Conservation (phyloP, 495 filamentous ascomycete species). For the Tuber calosporum region DNA sequence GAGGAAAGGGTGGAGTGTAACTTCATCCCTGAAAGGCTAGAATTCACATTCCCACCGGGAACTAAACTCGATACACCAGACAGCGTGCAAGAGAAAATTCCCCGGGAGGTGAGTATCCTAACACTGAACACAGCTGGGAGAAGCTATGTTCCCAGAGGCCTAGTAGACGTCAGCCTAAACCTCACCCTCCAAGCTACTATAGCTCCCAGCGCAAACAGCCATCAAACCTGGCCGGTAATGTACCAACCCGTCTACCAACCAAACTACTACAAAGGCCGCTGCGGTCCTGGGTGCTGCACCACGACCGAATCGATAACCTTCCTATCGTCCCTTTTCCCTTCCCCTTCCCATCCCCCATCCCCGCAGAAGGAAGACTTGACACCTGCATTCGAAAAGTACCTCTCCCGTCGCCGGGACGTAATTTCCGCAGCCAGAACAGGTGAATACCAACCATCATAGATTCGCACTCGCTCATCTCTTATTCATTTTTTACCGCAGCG, state of each 20-base stretch:
- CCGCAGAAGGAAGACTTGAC: neutral
- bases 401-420: neutral
- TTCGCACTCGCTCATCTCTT: neutral
- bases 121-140: neutral
- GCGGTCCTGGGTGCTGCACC: slow-evolving; percentile 10
- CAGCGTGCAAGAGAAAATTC: neutral
- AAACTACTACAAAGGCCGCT: slow-evolving; percentile 7
- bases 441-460: neutral
- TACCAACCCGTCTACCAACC: slow-evolving; percentile 22
- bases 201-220: neutral
- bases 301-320: slow-evolving; percentile 20
- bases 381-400: neutral
- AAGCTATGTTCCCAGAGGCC: slow-evolving; percentile 11
- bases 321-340: slow-evolving; percentile 6
- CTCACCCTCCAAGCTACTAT: slow-evolving; percentile 49
- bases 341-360: neutral
- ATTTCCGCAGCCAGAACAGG: neutral
- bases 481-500: neutral
- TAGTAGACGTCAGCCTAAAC: slow-evolving; percentile 63
- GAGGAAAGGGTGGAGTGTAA: neutral
- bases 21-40: neutral
- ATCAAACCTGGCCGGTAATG: slow-evolving; percentile 4
- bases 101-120: neutral
- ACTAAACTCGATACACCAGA: slow-evolving; percentile 1
- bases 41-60: slow-evolving; percentile 2